Evolutionary conservation across 495 filamentous ascomycete genomes (phyloP), one percentile per base, ranked within the genome.

Genomic region (Durotheca rogersii): DNA sequence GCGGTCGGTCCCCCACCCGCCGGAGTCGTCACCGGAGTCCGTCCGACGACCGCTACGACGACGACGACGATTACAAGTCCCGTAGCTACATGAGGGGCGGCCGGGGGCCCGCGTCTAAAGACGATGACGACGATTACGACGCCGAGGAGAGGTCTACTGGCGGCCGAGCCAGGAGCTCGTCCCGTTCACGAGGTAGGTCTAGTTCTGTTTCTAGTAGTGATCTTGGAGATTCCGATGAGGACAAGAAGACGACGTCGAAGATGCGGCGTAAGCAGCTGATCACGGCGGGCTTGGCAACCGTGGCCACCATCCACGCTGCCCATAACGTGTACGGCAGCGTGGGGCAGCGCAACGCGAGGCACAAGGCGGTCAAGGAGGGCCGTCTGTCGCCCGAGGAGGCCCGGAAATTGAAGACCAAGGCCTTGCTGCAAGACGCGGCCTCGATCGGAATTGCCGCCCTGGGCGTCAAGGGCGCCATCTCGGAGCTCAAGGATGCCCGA

Each of bases 261-360:
- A 80, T 92, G 78, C 82, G 81, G 75, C 82, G 85, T 68, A 92
- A 94, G 68, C 85, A 90, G 77, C 67, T 91, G 62, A 58, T 95
- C 51, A 90, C 89, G 37, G 83, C 88, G 36, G 88, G 90, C 32
- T 69, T 96, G 56, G 90, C 90, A 23, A 85, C 85, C 41, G 85
- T 94, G 49, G 90, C 90, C 45, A 93, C 90, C 29, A 89, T 95
- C 52, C 90, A 94, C 69, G 89, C 89, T 36, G 88, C 85, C 6
- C 85, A 94, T 65, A 82, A 77, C 46, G 77, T 95, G 45, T 88
- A 91, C 69, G 76, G 79, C 53, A 86, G 80, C 60, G 78, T 91
- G 72, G 84, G 87, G 67, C 84, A 85, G 57, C 81, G 86, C 30
- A 79, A 90, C 41, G 71, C 83, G 51, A 77, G 88, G 51, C 75